These are phyloP conservation scores for Pythium aphanidermatum DNA, from an alignment of 352 stramenopile species.

Conservation along the genomic window DNA sequence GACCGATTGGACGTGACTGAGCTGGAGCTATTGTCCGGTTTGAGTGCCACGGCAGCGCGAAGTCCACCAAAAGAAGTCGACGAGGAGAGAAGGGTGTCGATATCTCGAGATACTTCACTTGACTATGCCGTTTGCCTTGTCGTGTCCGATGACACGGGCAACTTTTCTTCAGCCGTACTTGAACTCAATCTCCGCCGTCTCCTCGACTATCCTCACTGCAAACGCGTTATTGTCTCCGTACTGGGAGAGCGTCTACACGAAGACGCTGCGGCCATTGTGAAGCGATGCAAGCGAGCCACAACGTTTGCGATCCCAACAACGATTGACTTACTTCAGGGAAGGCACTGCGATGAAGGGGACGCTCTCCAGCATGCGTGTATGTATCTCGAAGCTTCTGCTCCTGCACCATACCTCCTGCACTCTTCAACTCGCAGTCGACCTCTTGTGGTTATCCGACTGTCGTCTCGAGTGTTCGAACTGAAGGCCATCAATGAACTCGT, in stretches of 20 bases:
- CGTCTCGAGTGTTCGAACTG: constrained; percentile 10
- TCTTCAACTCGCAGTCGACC: not conserved
- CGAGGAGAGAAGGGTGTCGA: too few relatives aligned
- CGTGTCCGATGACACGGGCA: not conserved
- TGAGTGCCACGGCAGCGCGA: not conserved
- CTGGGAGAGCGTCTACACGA: not conserved
- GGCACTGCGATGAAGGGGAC: constrained; percentile 6
- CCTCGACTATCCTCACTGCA: constrained; percentile 2
- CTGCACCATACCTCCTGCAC: too few relatives aligned
- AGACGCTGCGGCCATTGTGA: constrained; percentile 10
- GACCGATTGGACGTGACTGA: constrained; percentile 12
- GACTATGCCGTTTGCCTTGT: constrained; percentile 12
- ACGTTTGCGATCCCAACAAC: not conserved
- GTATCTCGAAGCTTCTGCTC: constrained; percentile 11
- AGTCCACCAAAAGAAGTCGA: constrained; percentile 1
- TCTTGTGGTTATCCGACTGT: constrained; percentile 7
- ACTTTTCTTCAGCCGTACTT: not conserved
- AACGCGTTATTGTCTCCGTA: constrained; percentile 12
- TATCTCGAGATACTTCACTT: not conserved
- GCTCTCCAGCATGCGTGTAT: constrained; percentile 17
- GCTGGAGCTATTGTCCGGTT: constrained; percentile 11
- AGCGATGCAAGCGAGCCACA: not conserved
- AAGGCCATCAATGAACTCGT: constrained; percentile 14
- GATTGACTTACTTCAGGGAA: constrained; percentile 16
- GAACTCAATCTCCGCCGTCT: constrained; percentile 9